These are phyloP conservation scores for Malassezia brasiliensis DNA, from an alignment of 1,284 basidiomycete species.

Conservation along the genomic window DNA sequence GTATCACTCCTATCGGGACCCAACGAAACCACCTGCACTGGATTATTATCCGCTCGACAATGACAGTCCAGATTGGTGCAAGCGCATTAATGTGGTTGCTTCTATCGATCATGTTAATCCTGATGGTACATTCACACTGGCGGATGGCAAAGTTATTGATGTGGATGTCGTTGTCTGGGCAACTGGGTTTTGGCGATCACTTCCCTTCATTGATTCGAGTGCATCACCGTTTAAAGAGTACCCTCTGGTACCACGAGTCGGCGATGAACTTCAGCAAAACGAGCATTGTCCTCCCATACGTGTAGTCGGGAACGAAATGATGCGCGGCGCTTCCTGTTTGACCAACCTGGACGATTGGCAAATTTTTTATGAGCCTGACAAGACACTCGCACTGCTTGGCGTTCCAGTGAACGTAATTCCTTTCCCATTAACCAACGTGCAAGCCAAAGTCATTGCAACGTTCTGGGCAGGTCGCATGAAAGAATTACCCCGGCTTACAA, in stretches of 20 bases:
- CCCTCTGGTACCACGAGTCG: slow-evolving; percentile 16
- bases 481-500: neutral
- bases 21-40: slow-evolving; percentile 30
- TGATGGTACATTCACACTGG: slow-evolving; percentile 15
- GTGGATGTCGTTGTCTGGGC: slow-evolving; percentile 43
- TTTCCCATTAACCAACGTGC: slow-evolving; percentile 34
- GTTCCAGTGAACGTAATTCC: slow-evolving; percentile 35
- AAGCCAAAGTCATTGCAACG: slow-evolving; percentile 5
- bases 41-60: slow-evolving; percentile 38
- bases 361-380: slow-evolving; percentile 30
- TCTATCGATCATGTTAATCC: slow-evolving; percentile 19
- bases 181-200: slow-evolving; percentile 39
- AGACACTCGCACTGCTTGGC: slow-evolving; percentile 28
- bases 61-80: slow-evolving; percentile 27
- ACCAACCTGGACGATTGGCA: slow-evolving; percentile 40
- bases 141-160: slow-evolving; percentile 14
- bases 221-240: neutral
- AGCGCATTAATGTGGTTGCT: slow-evolving; percentile 32
- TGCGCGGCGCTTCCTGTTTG: slow-evolving; percentile 6
- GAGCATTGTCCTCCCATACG: neutral
- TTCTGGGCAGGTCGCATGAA: neutral
- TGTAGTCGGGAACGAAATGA: neutral
- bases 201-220: slow-evolving; percentile 19
- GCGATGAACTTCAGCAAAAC: neutral
- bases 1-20: slow-evolving; percentile 26